Base-by-base conservation (phyloP, 2,329 filamentous ascomycete species). In the Trichoderma sp. region DNA sequence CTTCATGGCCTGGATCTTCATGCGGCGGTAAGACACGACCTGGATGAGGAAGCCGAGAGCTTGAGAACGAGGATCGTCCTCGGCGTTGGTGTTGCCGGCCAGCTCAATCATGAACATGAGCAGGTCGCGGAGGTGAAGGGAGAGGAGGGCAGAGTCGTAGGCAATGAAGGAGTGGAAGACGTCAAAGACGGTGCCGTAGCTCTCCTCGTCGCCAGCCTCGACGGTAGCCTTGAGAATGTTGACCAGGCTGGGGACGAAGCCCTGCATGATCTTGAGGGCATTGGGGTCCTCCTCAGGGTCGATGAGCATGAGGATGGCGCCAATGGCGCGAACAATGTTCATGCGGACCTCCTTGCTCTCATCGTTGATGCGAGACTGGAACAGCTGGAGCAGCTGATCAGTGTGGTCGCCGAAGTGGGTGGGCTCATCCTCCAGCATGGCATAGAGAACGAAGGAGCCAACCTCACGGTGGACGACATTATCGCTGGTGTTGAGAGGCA, bases 131-230 rank as follows among this genome's bases (percentile, higher is more conserved):
- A 99, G 94, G 86, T 98, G 95, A 74, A 91, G 89, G 78, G 93
- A 93, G 71, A 98, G 88, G 68, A 98, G 90, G 64, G 94, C 91
- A 35, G 94, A 93, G 83, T 98, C 96, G 83, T 95, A 98, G 78
- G 93, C 94, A 72, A 99, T 90, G 81, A 98, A 92, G 68, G 94
- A 97, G 87, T 98, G 97, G 90, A 98, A 98, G 79, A 98, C 95
- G 83, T 98, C 97, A 80, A 98, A 99, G 31, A 95, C 91, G 82
- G 96, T 92, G 88, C 96, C 94, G 80, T 94, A 92, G 83, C 93
- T 93, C 82, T 98, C 95, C 80, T 98, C 95, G 80, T 98, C 93
- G 75, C 91, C 90, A 75, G 90, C 89, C 80, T 95, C 90, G 75
- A 98, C 93, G 31, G 94, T 91, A 77, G 92, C 90, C 89, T 98